Evolutionary conservation across 805 yeast species (phyloP), one percentile per base, ranked within the genome.

Genomic region (Pichia manshurica): DNA sequence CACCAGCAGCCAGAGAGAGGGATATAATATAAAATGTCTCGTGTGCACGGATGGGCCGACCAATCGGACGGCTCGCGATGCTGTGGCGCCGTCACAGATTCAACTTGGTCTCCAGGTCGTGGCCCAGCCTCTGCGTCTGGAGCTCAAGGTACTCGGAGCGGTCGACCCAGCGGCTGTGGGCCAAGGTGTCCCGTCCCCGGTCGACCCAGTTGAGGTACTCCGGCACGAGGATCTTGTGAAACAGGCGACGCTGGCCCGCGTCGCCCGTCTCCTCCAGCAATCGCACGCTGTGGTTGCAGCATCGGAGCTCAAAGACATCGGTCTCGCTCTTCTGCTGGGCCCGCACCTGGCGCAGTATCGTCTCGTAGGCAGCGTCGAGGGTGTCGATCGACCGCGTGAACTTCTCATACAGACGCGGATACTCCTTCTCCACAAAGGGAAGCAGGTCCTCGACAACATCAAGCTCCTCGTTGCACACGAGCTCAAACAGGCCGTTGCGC

Each of bases 401-500:
- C 5, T 16, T 22, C 5, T 25, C 10, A 32, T 53, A 48, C 2
- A 42, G 2, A 2, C 15, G 12, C 9, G 43, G 37, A 42, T 41
- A 33, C 6, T n/a, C 5, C 1, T 25, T 12, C 25, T 49, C 36
- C 16, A 48, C 42, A 39, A 42, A 55, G 16, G 55, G 51, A 9
- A 54, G 13, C 3, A 55, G 12, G 12, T 50, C 48, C 7, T 17
- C 29, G 4, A 44, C 9, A 3, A 54, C n/a, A 21, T 36, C 36
- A 9, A 46, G 40, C 2, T 44, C 40, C 15, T 45, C 37, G 28
- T 48, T 33, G 16, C 48, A 35, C 4, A 45, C 25, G 12, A 52
- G 12, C 2, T 25, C 10, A 22, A 31, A 48, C 5, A 33, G 7
- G 2, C 5, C 8, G 38, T 50, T 39, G 28, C 55, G 40, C 4